A percentile compares a stretch with the other conserved stretches of the same genome.
phyloP scores from a whole-genome alignment of 2,329 filamentous ascomycete genomes.

The Verticillium longisporum region DNA sequence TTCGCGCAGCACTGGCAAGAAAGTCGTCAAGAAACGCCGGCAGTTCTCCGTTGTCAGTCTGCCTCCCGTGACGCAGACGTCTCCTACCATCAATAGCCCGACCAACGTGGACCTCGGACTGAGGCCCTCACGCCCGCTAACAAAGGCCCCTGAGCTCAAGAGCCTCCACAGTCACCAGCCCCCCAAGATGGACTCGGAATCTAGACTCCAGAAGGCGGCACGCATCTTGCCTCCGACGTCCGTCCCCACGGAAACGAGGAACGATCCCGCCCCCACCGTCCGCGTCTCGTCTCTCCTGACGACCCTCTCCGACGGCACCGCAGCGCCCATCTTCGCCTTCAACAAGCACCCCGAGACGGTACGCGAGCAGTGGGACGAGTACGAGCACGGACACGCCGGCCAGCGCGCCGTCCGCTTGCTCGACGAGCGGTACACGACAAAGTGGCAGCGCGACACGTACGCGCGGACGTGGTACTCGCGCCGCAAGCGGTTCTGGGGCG shows the following conservation, averaged over 20 bases:
- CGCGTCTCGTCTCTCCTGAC: neutral
- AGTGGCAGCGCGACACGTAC: constrained; percentile 6
- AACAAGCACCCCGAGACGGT: constrained; percentile 4
- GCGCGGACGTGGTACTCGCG: constrained; percentile 9
- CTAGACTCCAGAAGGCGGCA: neutral
- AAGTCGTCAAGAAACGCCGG: neutral
- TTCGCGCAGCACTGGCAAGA: neutral
- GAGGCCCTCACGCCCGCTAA: no score
- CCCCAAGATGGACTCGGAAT: no score
- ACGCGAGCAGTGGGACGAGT: constrained; percentile 11
- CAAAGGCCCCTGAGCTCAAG: no score
- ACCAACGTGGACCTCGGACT: no score
- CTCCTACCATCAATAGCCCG: neutral
- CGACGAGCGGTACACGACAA: constrained; percentile 5
- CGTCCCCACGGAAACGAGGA: neutral
- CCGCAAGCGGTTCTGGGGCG: constrained; percentile 8
- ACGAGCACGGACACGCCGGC: constrained; percentile 3
- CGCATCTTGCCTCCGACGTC: no score
- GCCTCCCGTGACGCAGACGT: neutral
- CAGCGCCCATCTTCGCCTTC: constrained; percentile 7
- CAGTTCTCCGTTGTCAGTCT: neutral
- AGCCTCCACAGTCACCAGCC: no score
- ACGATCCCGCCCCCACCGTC: neutral
- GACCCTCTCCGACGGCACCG: neutral
- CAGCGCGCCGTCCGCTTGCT: constrained; percentile 7